These are phyloP conservation scores for Cystoderma amianthinum DNA, from an alignment of 768 basidiomycete species.

Conservation along the genomic window DNA sequence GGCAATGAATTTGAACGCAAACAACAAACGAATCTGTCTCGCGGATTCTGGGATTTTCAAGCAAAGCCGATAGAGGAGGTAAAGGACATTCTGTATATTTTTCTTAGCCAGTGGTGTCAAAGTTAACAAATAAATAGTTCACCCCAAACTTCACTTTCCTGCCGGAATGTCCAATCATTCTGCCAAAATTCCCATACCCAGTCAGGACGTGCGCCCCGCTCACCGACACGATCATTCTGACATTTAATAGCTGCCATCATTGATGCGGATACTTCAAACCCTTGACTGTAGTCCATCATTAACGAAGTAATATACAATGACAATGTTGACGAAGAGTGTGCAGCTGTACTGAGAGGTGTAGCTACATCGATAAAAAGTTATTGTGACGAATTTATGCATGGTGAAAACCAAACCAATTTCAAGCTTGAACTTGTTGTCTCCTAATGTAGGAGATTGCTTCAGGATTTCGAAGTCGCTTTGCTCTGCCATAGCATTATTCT, in stretches of 20 bases:
- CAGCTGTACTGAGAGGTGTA: constrained; percentile 13
- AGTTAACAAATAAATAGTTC: constrained; percentile 10
- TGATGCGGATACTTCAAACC: constrained; percentile 52
- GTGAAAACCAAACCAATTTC: constrained; percentile 47
- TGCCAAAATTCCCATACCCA: constrained; percentile 76
- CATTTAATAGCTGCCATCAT: constrained; percentile 73
- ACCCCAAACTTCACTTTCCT: constrained; percentile 74
- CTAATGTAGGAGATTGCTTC: constrained; percentile 58
- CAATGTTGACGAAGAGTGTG: constrained; percentile 31
- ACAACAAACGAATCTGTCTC: constrained; percentile 67
- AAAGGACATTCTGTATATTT: constrained; percentile 46
- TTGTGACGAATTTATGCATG: neutral
- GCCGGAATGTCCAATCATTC: constrained; percentile 63
- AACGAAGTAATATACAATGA: constrained; percentile 64
- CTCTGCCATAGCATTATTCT: constrained; percentile 18
- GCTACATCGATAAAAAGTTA: neutral
- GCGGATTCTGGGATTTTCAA: constrained; percentile 50
- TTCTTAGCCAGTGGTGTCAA: neutral
- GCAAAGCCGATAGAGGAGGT: constrained; percentile 52
- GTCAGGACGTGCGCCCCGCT: constrained; percentile 56
- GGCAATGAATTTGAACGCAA: constrained; percentile 69
- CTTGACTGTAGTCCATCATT: constrained; percentile 52
- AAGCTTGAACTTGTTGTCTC: constrained; percentile 66
- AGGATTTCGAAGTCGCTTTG: constrained; percentile 52
- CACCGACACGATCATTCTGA: constrained; percentile 50